These are phyloP conservation scores for Macrolepiota dolichaula DNA, from an alignment of 768 basidiomycete species.

Conservation along the genomic window DNA sequence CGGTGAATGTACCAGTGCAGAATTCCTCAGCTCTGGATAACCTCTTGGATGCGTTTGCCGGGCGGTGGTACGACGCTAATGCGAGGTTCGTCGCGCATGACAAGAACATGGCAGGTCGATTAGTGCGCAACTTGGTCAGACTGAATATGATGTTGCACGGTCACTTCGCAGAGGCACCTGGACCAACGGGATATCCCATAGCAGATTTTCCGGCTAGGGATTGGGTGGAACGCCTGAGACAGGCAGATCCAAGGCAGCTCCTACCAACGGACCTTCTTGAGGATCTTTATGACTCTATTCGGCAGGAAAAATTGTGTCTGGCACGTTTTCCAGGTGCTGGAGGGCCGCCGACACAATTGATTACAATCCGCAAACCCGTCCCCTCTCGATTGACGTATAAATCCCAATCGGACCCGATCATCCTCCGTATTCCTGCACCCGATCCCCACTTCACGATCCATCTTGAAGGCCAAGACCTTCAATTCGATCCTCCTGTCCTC, in stretches of 20 bases:
- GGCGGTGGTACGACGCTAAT: slow-evolving; percentile 91
- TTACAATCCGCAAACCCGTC: slow-evolving; percentile 71
- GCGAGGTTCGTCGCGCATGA: slow-evolving; percentile 73
- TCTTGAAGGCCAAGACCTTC: slow-evolving; percentile 82
- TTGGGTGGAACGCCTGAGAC: slow-evolving; percentile 81
- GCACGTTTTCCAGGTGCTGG: slow-evolving; percentile 47
- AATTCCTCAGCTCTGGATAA: slow-evolving; percentile 53
- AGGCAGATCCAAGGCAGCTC: slow-evolving; percentile 65
- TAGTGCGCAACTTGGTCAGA: slow-evolving; percentile 80
- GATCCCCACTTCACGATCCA: slow-evolving; percentile 84
- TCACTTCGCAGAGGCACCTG: slow-evolving; percentile 59
- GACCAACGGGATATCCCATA: slow-evolving; percentile 48
- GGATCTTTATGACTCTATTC: slow-evolving; percentile 77
- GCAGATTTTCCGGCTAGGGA: slow-evolving; percentile 68
- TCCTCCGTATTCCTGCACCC: slow-evolving; percentile 78
- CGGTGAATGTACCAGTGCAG: slow-evolving; percentile 43
- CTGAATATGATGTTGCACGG: slow-evolving; percentile 87
- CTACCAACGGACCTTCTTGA: slow-evolving; percentile 75
- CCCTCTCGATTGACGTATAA: slow-evolving; percentile 84
- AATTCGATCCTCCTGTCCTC: slow-evolving; percentile 84
- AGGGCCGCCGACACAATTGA: slow-evolving; percentile 44
- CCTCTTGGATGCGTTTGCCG: slow-evolving; percentile 80
- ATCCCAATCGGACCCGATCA: slow-evolving; percentile 83
- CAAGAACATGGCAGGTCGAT: slow-evolving; percentile 72
- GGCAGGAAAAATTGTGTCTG: slow-evolving; percentile 68